phyloP scores from a whole-genome alignment of 2,329 filamentous ascomycete species.

The Botryosphaeria dothidea region DNA sequence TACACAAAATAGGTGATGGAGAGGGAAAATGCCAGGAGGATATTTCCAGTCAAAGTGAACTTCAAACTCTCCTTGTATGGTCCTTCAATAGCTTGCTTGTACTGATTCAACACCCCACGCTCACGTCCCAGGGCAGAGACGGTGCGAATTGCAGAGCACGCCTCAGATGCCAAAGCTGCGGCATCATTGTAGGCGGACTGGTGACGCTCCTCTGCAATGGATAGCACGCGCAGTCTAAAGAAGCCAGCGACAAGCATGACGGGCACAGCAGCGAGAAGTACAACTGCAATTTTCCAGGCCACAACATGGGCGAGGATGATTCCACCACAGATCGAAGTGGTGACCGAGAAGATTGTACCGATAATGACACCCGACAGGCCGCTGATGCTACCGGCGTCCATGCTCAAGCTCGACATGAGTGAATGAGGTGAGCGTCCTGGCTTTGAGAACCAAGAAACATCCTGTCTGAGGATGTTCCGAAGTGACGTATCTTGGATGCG shows the following conservation, averaged over 20 bases:
- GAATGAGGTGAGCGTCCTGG: constrained; percentile 45
- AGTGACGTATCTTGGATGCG: constrained; percentile 50
- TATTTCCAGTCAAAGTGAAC: constrained; percentile 44
- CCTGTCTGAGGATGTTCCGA: constrained; percentile 55
- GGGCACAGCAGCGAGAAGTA: constrained; percentile 51
- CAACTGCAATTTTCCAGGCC: constrained; percentile 54
- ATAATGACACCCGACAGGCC: constrained; percentile 52
- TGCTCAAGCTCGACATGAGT: constrained; percentile 49
- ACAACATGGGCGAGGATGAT: constrained; percentile 50
- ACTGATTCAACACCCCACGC: constrained; percentile 38
- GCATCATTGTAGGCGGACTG: constrained; percentile 65
- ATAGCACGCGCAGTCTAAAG: constrained; percentile 49
- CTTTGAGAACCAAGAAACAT: constrained; percentile 53
- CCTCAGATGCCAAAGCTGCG: constrained; percentile 66
- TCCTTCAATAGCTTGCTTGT: constrained; percentile 38
- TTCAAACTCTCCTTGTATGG: constrained; percentile 42
- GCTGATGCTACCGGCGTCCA: constrained; percentile 50
- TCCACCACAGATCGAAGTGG: constrained; percentile 49
- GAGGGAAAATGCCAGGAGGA: constrained; percentile 46
- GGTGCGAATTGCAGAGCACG: constrained; percentile 66
- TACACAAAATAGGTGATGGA: constrained; percentile 51
- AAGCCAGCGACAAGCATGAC: constrained; percentile 50
- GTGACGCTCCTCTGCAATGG: constrained; percentile 63
- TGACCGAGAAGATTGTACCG: constrained; percentile 52
- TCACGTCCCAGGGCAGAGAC: constrained; percentile 48